Evolutionary conservation across 2,329 filamentous ascomycete species (phyloP), one percentile per base, ranked within the genome.

Genomic region (Lachnellula subtilissima): DNA sequence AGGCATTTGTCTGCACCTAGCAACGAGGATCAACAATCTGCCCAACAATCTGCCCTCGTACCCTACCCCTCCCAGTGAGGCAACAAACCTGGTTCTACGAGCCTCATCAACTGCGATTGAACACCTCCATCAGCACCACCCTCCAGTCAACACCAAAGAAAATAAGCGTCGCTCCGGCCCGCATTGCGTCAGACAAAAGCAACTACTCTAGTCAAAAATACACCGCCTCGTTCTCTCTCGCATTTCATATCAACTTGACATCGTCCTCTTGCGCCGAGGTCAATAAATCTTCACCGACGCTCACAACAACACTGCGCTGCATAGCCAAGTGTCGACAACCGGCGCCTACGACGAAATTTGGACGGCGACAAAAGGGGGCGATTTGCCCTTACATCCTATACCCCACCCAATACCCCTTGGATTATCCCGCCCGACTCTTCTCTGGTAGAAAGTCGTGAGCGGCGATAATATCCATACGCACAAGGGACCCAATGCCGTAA

Each of bases 351-450:
- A 48, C 37, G 35, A 51, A 19, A 25, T 39, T 37, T 50, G 45
- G 52, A 54, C 22, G 36, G 39, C 23, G 6, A 54, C 8, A 7
- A 25, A 22, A 23, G 35, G 46, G 55, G 55, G 55, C 47, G 51
- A 48, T 51, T 47, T 17, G 55, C 51, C 59, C 52, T 55, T 53
- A 17, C 54, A 55, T 60, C 52, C 56, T 45, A 58, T 52, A 14
- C 56, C 48, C 55, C 35, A 52, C 19, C 15, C 47, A 42, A 46
- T 47, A 43, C 17, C 49, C 25, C 51, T 55, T 62, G 62, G 66
- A 65, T 58, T 67, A 65, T 69, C 66, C 66, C 60, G 52, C 67
- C 65, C 61, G 64, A 65, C 63, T 65, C 67, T 63, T 69, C 66
- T 68, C 64, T 56, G 59, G 61, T 59, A 65, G 65, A 65, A 65